phyloP scores from a whole-genome alignment of 805 yeast species.

The Wickerhamiella bombiphila region DNA sequence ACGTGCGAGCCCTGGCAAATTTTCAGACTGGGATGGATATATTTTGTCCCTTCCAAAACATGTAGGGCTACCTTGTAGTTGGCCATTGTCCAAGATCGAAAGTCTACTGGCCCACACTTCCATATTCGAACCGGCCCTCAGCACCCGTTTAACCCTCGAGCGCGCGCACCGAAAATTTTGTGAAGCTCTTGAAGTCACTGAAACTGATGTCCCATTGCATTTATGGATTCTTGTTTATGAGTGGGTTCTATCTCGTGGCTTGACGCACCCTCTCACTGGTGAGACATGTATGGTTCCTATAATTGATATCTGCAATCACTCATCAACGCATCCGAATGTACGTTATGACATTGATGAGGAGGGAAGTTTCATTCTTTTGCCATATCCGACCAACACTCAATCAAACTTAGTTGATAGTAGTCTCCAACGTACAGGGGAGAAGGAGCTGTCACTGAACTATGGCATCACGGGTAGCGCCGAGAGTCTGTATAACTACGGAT shows the following conservation, averaged over 20 bases:
- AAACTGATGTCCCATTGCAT: conserved; percentile 10
- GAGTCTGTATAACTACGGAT: conserved; percentile 28
- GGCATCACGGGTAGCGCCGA: conserved; percentile 26
- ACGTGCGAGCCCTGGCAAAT: too few relatives aligned
- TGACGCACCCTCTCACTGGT: conserved; percentile 19
- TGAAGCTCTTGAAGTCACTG: too few relatives aligned
- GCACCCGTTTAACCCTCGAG: conserved; percentile 15
- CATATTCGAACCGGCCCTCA: conserved; percentile 17
- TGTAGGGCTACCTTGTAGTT: conserved; percentile 21
- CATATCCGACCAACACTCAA: neutral
- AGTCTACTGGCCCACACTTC: conserved; percentile 16
- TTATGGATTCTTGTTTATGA: conserved; percentile 24
- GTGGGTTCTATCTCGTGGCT: conserved; percentile 25
- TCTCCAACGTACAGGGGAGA: neutral
- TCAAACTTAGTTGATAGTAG: neutral
- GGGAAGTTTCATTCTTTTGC: conserved; percentile 1
- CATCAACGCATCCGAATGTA: conserved; percentile 19
- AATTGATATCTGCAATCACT: conserved; percentile 40
- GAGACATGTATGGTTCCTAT: conserved; percentile 38
- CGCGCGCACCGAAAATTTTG: conserved; percentile 14
- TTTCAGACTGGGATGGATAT: conserved; percentile 17
- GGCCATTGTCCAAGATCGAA: conserved; percentile 18
- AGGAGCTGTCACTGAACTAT: conserved; percentile 25
- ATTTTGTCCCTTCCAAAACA: conserved; percentile 19
- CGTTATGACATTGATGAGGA: conserved; percentile 24